Base-by-base conservation (phyloP, 768 basidiomycete genomes). In the Cubamyces lactineus region DNA sequence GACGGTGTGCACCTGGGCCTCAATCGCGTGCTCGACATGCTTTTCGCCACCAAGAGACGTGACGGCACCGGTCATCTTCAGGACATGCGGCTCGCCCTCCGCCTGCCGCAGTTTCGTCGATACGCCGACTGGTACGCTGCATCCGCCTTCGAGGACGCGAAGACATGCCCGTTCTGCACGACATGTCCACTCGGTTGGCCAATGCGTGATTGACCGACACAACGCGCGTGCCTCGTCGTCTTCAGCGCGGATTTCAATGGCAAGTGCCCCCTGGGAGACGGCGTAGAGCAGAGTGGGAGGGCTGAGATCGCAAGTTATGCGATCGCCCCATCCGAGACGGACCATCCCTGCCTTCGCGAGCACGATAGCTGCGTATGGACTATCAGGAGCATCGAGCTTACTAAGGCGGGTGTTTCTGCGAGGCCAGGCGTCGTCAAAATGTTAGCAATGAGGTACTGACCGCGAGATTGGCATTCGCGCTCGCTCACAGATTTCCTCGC, bases 121-220 rank as follows among this genome's bases (percentile, higher is more conserved):
- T 26, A 93, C 88, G 4, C 96, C 96, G n/a, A 99, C 95, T 2
- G 96, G 96, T 0, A 99, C 96, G 63, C 92, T 95, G 76, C 97
- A 99, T 24, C 97, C 97, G 28, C 97, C 97, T 75, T 98, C 97
- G 54, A 98, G 80, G 23, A 89, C 87, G n/a, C 89, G 81, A 64
- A 98, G 78, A 74, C 91, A 89, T 0, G 89, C 91, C 13, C 97
- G 85, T 75, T 99, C 97, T 1, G 94, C 94, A 23, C 82, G 77
- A 69, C 89, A 92, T 56, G 71, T 76, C 88, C 88, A 93, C 49
- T 86, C 81, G 0, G 94, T 94, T 71, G 82, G 79, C 77, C 86
- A 84, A 72, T 97, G 91, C 1, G 85, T 92, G 49, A 95, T 73
- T 24, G 78, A 79, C 34, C 81, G 75, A 72, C 94, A 87, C 30